Evolutionary conservation across 805 yeast species (phyloP), one percentile per base, ranked within the genome.

Genomic region (Starmerella roubikii): DNA sequence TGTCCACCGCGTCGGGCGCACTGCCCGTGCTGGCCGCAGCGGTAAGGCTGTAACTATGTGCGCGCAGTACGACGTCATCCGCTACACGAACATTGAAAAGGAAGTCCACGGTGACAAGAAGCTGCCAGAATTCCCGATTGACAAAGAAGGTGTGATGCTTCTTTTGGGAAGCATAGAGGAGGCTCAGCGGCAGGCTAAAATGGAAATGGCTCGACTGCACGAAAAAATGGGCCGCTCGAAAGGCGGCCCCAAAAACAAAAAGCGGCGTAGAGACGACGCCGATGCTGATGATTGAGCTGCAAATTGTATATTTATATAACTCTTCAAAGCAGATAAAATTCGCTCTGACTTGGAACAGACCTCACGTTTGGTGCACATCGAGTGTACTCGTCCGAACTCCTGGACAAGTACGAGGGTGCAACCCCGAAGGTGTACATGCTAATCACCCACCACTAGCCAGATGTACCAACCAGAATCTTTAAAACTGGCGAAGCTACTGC

Each of bases 11-110:
- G 95, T 86, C 25, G 96, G 96, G 41, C 78, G 96, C 66, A 85
- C 95, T 25, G 95, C 96, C 2, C 77, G 95, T 59, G 82, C 91
- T 60, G 98, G 98, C 17, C 69, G 98, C 53, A 84, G 97, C 0
- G 98, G 95, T 0, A 80, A 78, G 56, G 81, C 94, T 3, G 68
- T 86, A 15, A 79, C 94, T 2, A 64, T 86, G 41, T 93, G 85
- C 24, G 86, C 97, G 0, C 98, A 91, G 59, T 91, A 91, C 57
- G 98, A 91, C 58, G 66, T 91, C 44, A 96, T 86, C 58, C 64
- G 85, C 52, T 81, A 83, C 54, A 64, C 85, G 48, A 69, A 95
- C 54, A 86, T 91, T 37, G 98, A 91, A 59, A 77, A 76, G 38
- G 96, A 80, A 9, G 70, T 91, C 39, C 78, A 71, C 38, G 55